phyloP scores from a whole-genome alignment of 148 eudicot genomes.

The Salicornia ramosissima region DNA sequence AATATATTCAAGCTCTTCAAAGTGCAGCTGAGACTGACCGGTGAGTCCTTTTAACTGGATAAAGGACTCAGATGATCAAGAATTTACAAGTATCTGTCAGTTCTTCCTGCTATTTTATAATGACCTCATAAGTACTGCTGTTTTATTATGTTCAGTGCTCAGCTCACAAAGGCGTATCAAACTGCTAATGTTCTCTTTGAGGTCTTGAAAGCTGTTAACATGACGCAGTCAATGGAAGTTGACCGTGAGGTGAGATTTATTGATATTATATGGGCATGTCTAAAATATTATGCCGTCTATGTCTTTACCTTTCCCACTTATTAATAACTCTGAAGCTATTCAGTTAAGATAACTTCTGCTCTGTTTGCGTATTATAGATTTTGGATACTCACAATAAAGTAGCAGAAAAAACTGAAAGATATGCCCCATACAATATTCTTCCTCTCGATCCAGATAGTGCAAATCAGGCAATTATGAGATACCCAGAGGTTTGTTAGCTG shows the following conservation, averaged over 20 bases:
- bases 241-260: slow-evolving; percentile 72
- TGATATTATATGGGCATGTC: slow-evolving; percentile 8
- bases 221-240: slow-evolving; percentile 89
- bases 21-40: slow-evolving; percentile 99
- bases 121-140: neutral
- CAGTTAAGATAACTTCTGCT: neutral
- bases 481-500: slow-evolving; percentile 65
- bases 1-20: slow-evolving; percentile 95
- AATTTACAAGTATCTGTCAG: neutral
- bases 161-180: slow-evolving; percentile 98
- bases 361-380: slow-evolving; percentile 36
- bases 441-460: slow-evolving; percentile 99
- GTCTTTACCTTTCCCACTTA: neutral
- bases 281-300: neutral
- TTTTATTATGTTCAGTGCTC: slow-evolving; percentile 57
- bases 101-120: neutral
- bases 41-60: slow-evolving; percentile 37
- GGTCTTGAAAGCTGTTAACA: slow-evolving; percentile 92
- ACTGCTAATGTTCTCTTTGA: slow-evolving; percentile 99
- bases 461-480: slow-evolving; percentile 96
- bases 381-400: slow-evolving; percentile 97
- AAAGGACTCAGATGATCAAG: too few relatives aligned
- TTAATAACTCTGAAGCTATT: too few relatives aligned
- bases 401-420: slow-evolving; percentile 91
- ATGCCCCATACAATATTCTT: slow-evolving; percentile 86